Evolutionary conservation across 306 rosid species (phyloP), one percentile per base, ranked within the genome.

Genomic region (Alnus rubra): DNA sequence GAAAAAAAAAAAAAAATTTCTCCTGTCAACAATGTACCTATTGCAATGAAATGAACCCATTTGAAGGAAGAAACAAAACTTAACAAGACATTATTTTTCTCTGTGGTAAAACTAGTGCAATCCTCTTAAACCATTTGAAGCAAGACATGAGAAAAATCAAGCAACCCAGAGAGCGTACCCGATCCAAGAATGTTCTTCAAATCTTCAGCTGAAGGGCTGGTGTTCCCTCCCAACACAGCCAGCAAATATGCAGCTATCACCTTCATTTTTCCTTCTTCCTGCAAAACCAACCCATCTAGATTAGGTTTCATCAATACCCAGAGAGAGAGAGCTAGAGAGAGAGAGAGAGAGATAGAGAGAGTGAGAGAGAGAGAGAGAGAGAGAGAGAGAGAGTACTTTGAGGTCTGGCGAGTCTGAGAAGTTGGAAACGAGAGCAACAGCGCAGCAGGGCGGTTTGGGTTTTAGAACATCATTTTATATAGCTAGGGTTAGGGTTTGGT

Each of bases 201-300:
- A 44, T 42, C 23, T 19, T 42, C 72, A 39, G 72, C 72, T 4
- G 72, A 68, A n/a, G 72, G 72, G 51, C 31, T 0, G 51, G 50
- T 68, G 50, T 68, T 68, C 51, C 72, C 72, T 68, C 72, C 72
- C 72, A 68, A 68, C 44, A 68, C 72, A 18, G 72, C 72, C 72
- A 68, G 23, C 72, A 68, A 68, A 68, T 68, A 68, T 37, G 72
- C 72, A 39, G 72, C 72, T 16, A 68, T 9, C 49, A 68, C 51
- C 72, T 68, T 68, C 72, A 68, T 68, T 68, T 59, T 42, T 68
- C 19, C 51, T 68, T 67, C 50, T 67, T 68, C 50, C 72, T 68
- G 72, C 72, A 42, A 65, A 68, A 44, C 5, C 28, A 9, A 68
- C 52, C 5, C 72, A 42, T 68, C 48, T 18, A 19, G 50, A 68